These are phyloP conservation scores for Globisporangium abappressorium DNA, from an alignment of 352 stramenopile species.

Conservation along the genomic window DNA sequence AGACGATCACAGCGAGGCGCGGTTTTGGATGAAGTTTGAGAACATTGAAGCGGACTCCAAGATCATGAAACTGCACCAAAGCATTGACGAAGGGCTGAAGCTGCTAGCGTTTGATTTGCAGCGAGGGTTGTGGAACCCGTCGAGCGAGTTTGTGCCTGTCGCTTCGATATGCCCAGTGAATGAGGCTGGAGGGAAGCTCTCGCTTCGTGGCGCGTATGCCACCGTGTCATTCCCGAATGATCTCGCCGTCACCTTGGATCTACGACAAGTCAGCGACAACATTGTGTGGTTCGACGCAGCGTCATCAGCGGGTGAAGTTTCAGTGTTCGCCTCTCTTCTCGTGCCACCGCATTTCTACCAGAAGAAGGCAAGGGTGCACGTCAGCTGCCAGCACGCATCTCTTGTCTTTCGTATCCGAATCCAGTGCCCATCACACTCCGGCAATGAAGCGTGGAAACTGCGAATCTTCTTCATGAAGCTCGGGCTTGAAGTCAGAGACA, in stretches of 20 bases:
- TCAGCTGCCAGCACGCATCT: constrained; percentile 33
- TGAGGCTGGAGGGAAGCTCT: constrained; percentile 20
- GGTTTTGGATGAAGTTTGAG: constrained; percentile 56
- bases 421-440: background rate
- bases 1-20: constrained; percentile 19
- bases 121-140: constrained; percentile 14
- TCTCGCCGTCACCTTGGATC: constrained; percentile 36
- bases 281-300: constrained; percentile 47
- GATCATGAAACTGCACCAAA: constrained; percentile 7
- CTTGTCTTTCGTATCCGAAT: constrained; percentile 30
- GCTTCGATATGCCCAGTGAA: constrained; percentile 1
- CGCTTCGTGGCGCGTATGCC: constrained; percentile 13
- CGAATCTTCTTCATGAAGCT: constrained; percentile 47
- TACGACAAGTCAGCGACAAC: constrained; percentile 39
- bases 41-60: constrained; percentile 30
- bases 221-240: constrained; percentile 22
- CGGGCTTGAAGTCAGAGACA: constrained; percentile 46
- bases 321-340: constrained; percentile 33
- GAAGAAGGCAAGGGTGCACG: constrained; percentile 28
- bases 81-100: background rate
- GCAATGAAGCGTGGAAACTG: constrained; percentile 36
- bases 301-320: constrained; percentile 15
- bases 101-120: constrained; percentile 6
- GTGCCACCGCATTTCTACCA: constrained; percentile 40
- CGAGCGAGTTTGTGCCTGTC: constrained; percentile 8